These are phyloP conservation scores for Berberis thunbergii DNA, from an alignment of 164 flowering plant genomes.

Conservation along the genomic window DNA sequence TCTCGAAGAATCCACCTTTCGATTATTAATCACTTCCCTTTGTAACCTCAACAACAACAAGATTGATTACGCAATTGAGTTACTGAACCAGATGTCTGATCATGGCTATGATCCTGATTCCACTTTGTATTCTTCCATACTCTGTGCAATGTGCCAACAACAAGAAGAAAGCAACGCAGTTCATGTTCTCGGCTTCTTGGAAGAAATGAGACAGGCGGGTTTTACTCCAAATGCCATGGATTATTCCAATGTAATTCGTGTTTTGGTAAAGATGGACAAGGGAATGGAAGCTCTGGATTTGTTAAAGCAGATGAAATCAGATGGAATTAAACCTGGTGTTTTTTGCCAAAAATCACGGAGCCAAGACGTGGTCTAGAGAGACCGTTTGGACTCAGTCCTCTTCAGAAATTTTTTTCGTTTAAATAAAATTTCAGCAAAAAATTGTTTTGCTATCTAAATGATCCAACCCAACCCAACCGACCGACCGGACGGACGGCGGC, in stretches of 20 bases:
- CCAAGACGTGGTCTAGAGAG: no score
- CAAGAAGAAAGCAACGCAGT: no score
- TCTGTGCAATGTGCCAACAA: constrained; percentile 34
- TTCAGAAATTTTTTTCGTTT: no score
- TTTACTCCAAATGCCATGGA: constrained; percentile 35
- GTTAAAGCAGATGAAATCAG: constrained; percentile 17
- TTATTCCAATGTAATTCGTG: constrained; percentile 15
- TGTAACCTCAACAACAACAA: constrained; percentile 48
- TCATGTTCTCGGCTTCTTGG: constrained; percentile 33
- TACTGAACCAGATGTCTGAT: constrained; percentile 34
- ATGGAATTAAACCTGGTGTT: constrained; percentile 62
- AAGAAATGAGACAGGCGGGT: constrained; percentile 36
- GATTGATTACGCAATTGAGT: constrained; percentile 40
- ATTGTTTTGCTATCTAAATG: no score
- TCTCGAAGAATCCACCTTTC: constrained; percentile 52
- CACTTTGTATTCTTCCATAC: constrained; percentile 32
- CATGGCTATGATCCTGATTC: constrained; percentile 44
- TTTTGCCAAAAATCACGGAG: no score
- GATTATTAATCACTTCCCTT: constrained; percentile 40
- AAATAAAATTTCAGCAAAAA: no score
- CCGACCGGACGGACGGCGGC: no score
- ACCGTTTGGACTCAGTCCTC: no score
- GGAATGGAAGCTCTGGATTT: constrained; percentile 40
- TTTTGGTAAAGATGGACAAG: constrained; percentile 10
- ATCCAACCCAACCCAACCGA: no score